Evolutionary conservation across 805 yeast species (phyloP), one percentile per base, ranked within the genome.

Genomic region (Monosporozyma unispora): DNA sequence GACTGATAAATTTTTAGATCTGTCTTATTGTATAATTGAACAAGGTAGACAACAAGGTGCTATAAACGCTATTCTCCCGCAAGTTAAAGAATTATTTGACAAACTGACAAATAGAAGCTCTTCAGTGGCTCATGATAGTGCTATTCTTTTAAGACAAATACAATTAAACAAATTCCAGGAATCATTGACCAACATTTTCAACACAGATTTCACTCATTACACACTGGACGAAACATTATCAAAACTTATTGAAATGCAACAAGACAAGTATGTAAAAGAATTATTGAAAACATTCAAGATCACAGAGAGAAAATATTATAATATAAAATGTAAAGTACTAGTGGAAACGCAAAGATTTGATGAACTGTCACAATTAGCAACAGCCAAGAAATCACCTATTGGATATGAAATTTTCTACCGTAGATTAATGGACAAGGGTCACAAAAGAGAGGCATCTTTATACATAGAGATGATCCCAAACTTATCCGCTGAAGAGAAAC

Each of bases 391-490:
- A 52, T 79, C 93, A 0, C 84, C 87, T 0, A 84, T 88, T 40
- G 89, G 91, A 0, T 82, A 82, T 51, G 74, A 73, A 52, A 81
- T 84, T 0, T 81, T 88, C 54, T 84, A 72, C 49, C 69, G 74
- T 14, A 76, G 78, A 37, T 74, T 82, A 37, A 57, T 76, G 39
- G 72, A 71, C 48, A 70, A 75, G 3, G 85, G 81, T 0, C 82
- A 82, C 29, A 67, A 72, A 37, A 69, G 77, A 21, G 81, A 81
- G 45, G 87, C 91, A 1, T 73, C 81, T 0, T 59, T 67, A 18
- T 87, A 82, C 57, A 75, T 88, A 18, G 67, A 71, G 16, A 66
- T 79, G 64, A 80, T 86, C 55, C 50, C 70, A 4, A 67, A 68
- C 5, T 53, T 77, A 41, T 59, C 70, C 4, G 74, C 76, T 53